Evolutionary conservation across 2,329 filamentous ascomycete genomes (phyloP), one percentile per base, ranked within the genome.

Genomic region (Scedosporium aurantiacum): DNA sequence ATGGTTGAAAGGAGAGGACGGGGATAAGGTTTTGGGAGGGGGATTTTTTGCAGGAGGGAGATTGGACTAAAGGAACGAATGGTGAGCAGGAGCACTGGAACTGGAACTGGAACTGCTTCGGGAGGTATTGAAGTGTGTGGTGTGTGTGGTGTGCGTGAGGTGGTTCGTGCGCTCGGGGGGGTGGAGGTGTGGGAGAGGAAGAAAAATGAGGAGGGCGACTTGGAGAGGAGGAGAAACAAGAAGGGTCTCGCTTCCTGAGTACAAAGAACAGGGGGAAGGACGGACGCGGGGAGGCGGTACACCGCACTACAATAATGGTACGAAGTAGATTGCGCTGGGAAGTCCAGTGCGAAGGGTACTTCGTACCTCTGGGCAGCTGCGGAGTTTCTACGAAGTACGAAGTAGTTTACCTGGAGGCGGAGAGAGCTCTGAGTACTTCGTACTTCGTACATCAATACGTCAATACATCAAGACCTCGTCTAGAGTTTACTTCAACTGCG

Each of bases 51-150:
- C 50, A 27, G 59, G 59, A 57, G 52, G 50, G 59, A 61, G 47
- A 41, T 60, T 47, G 50, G 27, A 45, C 40, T 45, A 54, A 57
- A 55, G 52, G 59, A 54, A 61, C 59, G 59, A 61, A 61, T 61
- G 27, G 59, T 52, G 59, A 43, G 50, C 52, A 41, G 52, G 59
- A 61, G 23, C 50, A 54, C 8, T 18, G 23, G 50, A 40, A 55
- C 23, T 27, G 45, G 50, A 27, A 41, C 18, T 54, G 59, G 59
- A 37, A 45, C 50, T 61, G 59, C 50, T 40, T 37, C 25, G 54
- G 54, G 54, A 40, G 32, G 54, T 37, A 37, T 37, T 37, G 32
- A 32, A 32, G 28, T 32, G 32, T 12, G n/a, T n/a, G 52, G 23
- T 6, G 40, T 50, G 45, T 40, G 57, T 28, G 58, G 27, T 27